Evolutionary conservation across 2,329 filamentous ascomycete genomes (phyloP), one percentile per base, ranked within the genome.

Genomic region (Xylariomycetidae sp.): DNA sequence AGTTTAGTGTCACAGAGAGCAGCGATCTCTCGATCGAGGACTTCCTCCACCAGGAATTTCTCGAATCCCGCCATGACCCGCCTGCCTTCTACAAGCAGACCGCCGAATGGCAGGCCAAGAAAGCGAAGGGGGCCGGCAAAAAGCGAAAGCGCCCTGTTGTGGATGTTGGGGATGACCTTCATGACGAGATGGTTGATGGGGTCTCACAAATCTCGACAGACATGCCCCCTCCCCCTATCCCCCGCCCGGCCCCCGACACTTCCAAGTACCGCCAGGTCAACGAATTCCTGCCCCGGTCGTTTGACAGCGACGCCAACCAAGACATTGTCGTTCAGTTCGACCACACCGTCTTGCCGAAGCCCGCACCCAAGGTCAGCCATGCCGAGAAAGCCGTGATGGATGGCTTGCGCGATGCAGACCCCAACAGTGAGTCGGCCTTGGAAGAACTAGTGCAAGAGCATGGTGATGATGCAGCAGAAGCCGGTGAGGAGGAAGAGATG

Each of bases 1-100:
- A 98, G 54, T 98, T 96, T 62, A 87, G 85, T 43, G 74, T 81
- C 19, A 95, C 90, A 0, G 83, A 86, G 42, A 88, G 83, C 40
- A 87, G 87, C 44, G 76, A 78, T 31, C 73, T 96, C 59, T 92
- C 87, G 0, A 85, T 98, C 14, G 82, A 89, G 41, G 82, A 95
- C 49, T 95, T 95, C 50, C 70, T 85, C 29, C 74, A 78, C 42
- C 69, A 76, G 31, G 80, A 82, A 37, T 80, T 85, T 40, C 59
- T 88, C 14, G 85, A 89, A 48, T 79, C 81, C 16, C 56, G 59
- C 2, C 81, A 85, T 43, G 85, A 94, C 47, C 92, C 92, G 1
- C 92, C 92, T 0, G 82, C 87, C 0, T 84, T 92, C 46, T 86
- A 84, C 53, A 72, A 77, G 49, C 70, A 82, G 50, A 66, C 74